Evolutionary conservation across 164 flowering plant species (phyloP), one percentile per base, ranked within the genome.

Genomic region (Euptelea pleiosperma): DNA sequence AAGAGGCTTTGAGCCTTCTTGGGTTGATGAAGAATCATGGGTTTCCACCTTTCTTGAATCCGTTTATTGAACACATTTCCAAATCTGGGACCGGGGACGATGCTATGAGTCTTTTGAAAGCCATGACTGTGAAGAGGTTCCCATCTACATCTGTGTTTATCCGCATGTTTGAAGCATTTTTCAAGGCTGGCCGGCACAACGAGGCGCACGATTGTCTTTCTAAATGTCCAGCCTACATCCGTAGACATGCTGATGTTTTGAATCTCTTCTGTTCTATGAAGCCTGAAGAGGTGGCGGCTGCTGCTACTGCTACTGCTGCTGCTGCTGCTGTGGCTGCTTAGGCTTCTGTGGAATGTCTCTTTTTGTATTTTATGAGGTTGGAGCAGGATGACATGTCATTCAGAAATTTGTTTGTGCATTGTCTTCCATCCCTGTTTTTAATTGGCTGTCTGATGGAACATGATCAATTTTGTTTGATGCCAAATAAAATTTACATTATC

Each of bases 181-280:
- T 81, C 58, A 65, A 76, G 61, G 78, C 82, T 22, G 77, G 79
- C 44, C 82, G 85, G 72, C 78, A 69, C 54, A 48, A 29, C 30
- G 82, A 77, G 57, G 95, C 97, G 16, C 95, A 85, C 34, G 72
- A 79, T 70, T 69, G 82, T 30, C 83, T 90, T 58, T 72, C 81
- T 0, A 74, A 67, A 50, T 84, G 83, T 60, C 97, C 97, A 40
- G 31, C 70, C 22, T 67, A 68, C 67, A 75, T 90, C 6, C 79
- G 82, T 3, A 71, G 75, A 66, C 74, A 85, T 75, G 86, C 87
- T 42, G 95, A 90, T 79, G 84, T 87, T 55, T 74, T 87, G 68
- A 62, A 81, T 69, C 85, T 90, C 40, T 82, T 90, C 60, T 73
- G 18, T 61, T 58, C 79, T 24, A 56, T 24, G 66, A 73, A 78